Base-by-base conservation (phyloP, 257 asterid genomes). In the Fraxinus cuspidata region DNA sequence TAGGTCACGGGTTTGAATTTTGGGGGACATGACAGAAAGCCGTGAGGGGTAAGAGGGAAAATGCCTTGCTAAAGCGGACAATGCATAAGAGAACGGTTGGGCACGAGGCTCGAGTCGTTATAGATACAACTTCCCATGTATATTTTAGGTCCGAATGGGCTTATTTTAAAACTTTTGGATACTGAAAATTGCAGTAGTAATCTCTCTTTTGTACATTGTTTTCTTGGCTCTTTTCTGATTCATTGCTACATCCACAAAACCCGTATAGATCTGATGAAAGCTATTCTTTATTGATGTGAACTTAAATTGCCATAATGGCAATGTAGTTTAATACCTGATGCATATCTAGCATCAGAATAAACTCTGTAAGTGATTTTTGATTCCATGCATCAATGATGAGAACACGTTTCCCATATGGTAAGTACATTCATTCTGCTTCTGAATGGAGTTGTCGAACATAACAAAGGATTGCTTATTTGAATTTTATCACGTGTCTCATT, bases 141-240 rank as follows among this genome's bases (percentile, higher is more conserved):
- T 32, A 51, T 29, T n/a, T 42, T 42, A 42, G 18, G 51, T 19
- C 65, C 5, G 2, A 49, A 56, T 56, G 11, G 65, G 28, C 25
- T 16, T 56, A n/a, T 53, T 9, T 56, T 56, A n/a, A 7, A 56
- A 56, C 10, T 42, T 42, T 42, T 13, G 18, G 10, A 7, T 15
- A n/a, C 28, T 56, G 65, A 56, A 56, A 56, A 56, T 56, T 7
- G 58, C 72, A 47, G 15, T 44, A 37, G 58, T 31, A 19, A 42
- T 70, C 74, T 75, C 13, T 34, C 25, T 67, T 69, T 70, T 40
- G 28, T 32, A 28, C 42, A 31, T 6, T 58, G 70, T 76, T 10
- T 64, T 21, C 73, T 12, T 51, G 65, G 13, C 71, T 35, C 75
- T 37, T 44, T 38, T n/a, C 77, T 65, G 73, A 35, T 81, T 66